Base-by-base conservation (phyloP, 2,329 filamentous ascomycete genomes). In the Fusarium luffae region DNA sequence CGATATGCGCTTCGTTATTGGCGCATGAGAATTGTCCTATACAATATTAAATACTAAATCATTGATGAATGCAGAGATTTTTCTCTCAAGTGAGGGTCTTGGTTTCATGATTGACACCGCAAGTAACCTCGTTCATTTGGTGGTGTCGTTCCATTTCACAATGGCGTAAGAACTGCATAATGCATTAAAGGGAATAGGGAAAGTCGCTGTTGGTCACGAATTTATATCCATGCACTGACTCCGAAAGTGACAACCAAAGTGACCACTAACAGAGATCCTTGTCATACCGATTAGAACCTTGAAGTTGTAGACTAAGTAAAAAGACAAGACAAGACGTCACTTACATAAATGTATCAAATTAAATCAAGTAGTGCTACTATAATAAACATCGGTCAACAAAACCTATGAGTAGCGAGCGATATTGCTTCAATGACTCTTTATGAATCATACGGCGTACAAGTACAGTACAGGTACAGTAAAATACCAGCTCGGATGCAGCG, bases 361-460 rank as follows among this genome's bases (percentile, higher is more conserved):
- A 18, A 30, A 48, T 12, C 27, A 32, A 49, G 14, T 19, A 30
- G 14, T 32, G 13, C 12, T 30, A n/a, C 18, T 19, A 27, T 13
- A 19, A 40, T 13, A 19, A 51, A 8, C n/a, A 19, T 51, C 4
- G 21, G 16, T 25, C 9, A n/a, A 40, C 13, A 10, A 13, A 28
- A 28, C 11, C 5, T 16, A 27, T 40, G 13, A 51, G 49, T 42
- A 37, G 21, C 18, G 10, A 37, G 21, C 18, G 18, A n/a, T 41
- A 14, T 21, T 42, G 18, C 23, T 48, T 19, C 8, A 48, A 61
- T 70, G 67, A 64, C 63, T 70, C 58, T 46, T 70, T 52, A 18
- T 70, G 68, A 68, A 65, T 70, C 68, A 70, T 71, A 23, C 59
- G 63, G 67, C 27, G 47, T 58, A 23, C 14, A 14, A 30, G 23